These are phyloP conservation scores for Funneliformis geosporum DNA, from an alignment of 192 early-diverging fungal genomes.

Conservation along the genomic window DNA sequence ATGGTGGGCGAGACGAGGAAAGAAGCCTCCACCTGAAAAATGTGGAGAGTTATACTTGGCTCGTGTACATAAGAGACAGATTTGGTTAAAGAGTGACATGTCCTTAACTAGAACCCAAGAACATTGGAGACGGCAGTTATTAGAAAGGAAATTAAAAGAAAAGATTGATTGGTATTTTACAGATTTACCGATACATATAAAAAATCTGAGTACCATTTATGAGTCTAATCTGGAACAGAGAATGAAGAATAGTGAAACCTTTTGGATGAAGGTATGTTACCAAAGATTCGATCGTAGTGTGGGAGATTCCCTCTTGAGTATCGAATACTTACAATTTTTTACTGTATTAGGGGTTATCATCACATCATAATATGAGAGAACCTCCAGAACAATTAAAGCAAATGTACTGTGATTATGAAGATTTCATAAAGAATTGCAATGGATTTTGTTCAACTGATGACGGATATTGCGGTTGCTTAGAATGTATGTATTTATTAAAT, in stretches of 20 bases:
- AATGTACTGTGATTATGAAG: slow-evolving; percentile 35
- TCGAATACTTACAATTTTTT: no score
- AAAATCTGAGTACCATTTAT: slow-evolving; percentile 2
- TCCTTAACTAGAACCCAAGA: slow-evolving; percentile 22
- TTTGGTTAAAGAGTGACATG: slow-evolving; percentile 25
- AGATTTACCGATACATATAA: slow-evolving; percentile 9
- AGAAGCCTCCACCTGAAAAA: slow-evolving; percentile 32
- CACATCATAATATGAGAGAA: slow-evolving; percentile 19
- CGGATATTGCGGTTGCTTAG: slow-evolving; percentile 33
- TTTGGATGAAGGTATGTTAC: slow-evolving; percentile 21
- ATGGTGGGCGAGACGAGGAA: slow-evolving; percentile 34
- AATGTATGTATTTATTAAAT: slow-evolving; percentile 32
- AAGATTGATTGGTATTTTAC: slow-evolving; percentile 35
- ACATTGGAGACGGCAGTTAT: slow-evolving; percentile 27
- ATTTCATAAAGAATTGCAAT: slow-evolving; percentile 34
- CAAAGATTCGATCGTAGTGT: neutral
- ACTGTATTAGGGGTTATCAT: slow-evolving; percentile 16
- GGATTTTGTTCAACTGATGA: slow-evolving; percentile 33
- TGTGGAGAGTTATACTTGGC: slow-evolving; percentile 32
- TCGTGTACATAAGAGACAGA: slow-evolving; percentile 28
- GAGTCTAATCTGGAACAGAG: slow-evolving; percentile 27
- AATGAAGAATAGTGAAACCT: slow-evolving; percentile 27
- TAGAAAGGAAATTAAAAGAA: slow-evolving; percentile 29
- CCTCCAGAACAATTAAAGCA: slow-evolving; percentile 24
- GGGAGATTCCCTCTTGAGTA: no score